Evolutionary conservation across 805 yeast species (phyloP).

Genomic region (Limtongia smithiae): DNA sequence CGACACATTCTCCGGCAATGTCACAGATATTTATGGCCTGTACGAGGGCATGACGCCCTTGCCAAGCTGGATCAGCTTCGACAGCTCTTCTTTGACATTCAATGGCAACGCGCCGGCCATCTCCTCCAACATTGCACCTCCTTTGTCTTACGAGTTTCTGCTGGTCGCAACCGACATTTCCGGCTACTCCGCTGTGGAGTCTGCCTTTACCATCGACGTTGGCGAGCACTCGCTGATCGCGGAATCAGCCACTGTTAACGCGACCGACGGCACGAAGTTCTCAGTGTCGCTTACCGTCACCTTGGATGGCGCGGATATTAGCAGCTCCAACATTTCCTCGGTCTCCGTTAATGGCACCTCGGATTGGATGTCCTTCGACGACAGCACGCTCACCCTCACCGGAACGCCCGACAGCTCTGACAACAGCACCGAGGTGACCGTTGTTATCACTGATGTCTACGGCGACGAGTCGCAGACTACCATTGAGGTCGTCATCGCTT

Average conservation of each 20-base stretch:
- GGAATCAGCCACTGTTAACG: constrained; percentile 57
- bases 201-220: constrained; percentile 66
- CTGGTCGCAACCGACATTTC: constrained; percentile 74
- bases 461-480: constrained; percentile 36
- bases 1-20: constrained; percentile 56
- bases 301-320: constrained; percentile 57
- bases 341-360: constrained; percentile 55
- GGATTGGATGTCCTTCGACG: constrained; percentile 65
- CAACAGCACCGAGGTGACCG: constrained; percentile 36
- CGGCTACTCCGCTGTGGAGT: constrained; percentile 70
- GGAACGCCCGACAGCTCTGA: constrained; percentile 57
- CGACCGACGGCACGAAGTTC: constrained; percentile 58
- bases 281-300: constrained; percentile 48
- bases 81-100: constrained; percentile 58
- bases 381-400: constrained; percentile 56
- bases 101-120: constrained; percentile 86
- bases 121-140: constrained; percentile 85
- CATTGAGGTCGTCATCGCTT: constrained; percentile 21
- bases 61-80: constrained; percentile 84
- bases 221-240: constrained; percentile 88
- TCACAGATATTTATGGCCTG: constrained; percentile 73
- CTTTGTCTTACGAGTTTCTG: constrained; percentile 61
- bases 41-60: constrained; percentile 80
- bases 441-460: constrained; percentile 43
- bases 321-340: constrained; percentile 51